Conservation (phyloP, 208 protist genomes). For the Trichomonas vaginalis region DNA sequence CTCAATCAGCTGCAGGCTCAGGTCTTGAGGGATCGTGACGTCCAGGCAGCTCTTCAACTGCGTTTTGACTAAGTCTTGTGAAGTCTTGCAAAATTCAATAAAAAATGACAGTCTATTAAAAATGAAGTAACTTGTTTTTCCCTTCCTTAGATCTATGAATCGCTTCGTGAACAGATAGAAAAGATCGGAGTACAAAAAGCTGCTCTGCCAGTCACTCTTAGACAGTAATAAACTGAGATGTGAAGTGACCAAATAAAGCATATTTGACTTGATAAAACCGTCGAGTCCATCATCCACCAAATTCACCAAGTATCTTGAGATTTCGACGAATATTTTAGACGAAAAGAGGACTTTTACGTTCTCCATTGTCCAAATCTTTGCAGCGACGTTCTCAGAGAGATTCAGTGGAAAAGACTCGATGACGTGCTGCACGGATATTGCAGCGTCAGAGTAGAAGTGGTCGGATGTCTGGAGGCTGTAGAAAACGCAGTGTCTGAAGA, state of each 20-base stretch:
- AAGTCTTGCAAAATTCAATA: neutral
- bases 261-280: neutral
- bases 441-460: too few species aligned
- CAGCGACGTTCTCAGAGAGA: too few species aligned
- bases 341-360: neutral
- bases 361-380: too few species aligned
- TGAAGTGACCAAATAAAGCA: neutral
- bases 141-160: neutral
- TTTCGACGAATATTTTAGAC: neutral
- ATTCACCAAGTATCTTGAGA: neutral
- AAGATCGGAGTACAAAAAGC: neutral
- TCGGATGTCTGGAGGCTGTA: too few species aligned
- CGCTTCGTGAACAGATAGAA: neutral
- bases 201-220: neutral
- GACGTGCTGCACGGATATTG: too few species aligned
- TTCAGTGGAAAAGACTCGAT: too few species aligned
- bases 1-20: too few species aligned
- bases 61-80: neutral
- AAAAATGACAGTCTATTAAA: neutral
- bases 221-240: neutral
- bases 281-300: neutral
- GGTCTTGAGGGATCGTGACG: too few species aligned
- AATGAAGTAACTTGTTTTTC: neutral
- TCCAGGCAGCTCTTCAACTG: too few species aligned
- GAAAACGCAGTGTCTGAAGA: too few species aligned